phyloP scores from a whole-genome alignment of 129 eudicot genomes.

The Gnaphalium uliginosum region DNA sequence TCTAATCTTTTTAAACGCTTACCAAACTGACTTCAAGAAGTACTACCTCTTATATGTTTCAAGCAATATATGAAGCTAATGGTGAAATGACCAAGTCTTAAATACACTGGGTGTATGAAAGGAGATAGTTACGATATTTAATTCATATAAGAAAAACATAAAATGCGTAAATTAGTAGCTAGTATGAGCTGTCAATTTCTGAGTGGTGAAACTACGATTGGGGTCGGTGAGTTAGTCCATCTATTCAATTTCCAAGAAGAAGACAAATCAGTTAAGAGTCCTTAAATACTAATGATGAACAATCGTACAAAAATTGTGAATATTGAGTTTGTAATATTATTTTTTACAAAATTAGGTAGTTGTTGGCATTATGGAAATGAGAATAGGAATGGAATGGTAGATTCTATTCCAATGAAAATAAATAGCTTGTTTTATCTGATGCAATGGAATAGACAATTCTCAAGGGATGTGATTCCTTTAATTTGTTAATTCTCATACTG shows the following conservation, averaged over 20 bases:
- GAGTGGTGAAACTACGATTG: constrained; percentile 7
- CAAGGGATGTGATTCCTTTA: not conserved
- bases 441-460: not conserved
- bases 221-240: constrained; percentile 20
- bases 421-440: not conserved
- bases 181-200: constrained; percentile 16
- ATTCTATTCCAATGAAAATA: not conserved
- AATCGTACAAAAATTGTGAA: no score
- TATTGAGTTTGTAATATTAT: not conserved
- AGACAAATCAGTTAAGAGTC: constrained; percentile 14
- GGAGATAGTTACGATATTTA: constrained; percentile 12
- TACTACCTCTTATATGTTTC: not conserved
- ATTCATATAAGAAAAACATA: constrained; percentile 20
- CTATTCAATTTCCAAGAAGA: constrained; percentile 20
- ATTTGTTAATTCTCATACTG: not conserved
- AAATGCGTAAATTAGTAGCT: constrained; percentile 11
- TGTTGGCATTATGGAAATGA: not conserved
- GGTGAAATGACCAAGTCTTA: constrained; percentile 19
- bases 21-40: constrained; percentile 4
- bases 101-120: constrained; percentile 10
- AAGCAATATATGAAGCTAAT: not conserved
- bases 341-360: constrained; percentile 9
- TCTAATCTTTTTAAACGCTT: constrained; percentile 1
- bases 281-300: not conserved
- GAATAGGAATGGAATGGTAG: not conserved